These are phyloP conservation scores for Pugionium cornutum DNA, from an alignment of 345 rosid genomes.

Conservation along the genomic window DNA sequence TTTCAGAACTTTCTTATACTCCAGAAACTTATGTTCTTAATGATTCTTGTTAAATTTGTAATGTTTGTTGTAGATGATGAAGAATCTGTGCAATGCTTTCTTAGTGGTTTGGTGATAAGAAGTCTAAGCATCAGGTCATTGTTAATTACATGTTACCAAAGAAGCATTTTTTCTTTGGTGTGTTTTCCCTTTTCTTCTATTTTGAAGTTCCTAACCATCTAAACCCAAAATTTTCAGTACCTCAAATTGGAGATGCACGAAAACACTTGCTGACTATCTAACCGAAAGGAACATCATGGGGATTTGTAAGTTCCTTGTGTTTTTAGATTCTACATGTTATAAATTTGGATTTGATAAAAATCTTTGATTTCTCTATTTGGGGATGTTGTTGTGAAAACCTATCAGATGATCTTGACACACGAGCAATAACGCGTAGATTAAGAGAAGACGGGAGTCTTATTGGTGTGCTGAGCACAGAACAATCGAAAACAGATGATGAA, in stretches of 20 bases:
- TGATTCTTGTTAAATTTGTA: neutral
- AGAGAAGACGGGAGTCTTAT: constrained; percentile 96
- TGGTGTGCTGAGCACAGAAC: constrained; percentile 89
- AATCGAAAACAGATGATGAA: constrained; percentile 68
- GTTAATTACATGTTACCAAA: neutral
- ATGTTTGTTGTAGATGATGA: constrained; percentile 66
- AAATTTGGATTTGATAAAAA: too few species aligned
- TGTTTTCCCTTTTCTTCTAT: neutral
- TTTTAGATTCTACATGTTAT: too few species aligned
- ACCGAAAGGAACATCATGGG: constrained; percentile 93
- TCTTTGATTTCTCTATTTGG: too few species aligned
- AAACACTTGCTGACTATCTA: constrained; percentile 78
- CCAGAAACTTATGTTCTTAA: neutral
- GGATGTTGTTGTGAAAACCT: neutral
- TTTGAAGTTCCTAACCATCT: neutral
- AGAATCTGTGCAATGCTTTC: constrained; percentile 83
- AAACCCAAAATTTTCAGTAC: constrained; percentile 52
- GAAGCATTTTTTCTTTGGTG: neutral
- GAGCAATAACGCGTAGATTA: constrained; percentile 89
- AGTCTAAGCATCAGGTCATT: constrained; percentile 70
- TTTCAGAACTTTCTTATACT: neutral
- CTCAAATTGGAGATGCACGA: constrained; percentile 87
- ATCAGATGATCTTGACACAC: constrained; percentile 91
- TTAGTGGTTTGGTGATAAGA: constrained; percentile 86
- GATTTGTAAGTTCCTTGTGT: constrained; percentile 38